Evolutionary conservation across 805 yeast species (phyloP).

Genomic region (Metschnikowia noctiluminum): DNA sequence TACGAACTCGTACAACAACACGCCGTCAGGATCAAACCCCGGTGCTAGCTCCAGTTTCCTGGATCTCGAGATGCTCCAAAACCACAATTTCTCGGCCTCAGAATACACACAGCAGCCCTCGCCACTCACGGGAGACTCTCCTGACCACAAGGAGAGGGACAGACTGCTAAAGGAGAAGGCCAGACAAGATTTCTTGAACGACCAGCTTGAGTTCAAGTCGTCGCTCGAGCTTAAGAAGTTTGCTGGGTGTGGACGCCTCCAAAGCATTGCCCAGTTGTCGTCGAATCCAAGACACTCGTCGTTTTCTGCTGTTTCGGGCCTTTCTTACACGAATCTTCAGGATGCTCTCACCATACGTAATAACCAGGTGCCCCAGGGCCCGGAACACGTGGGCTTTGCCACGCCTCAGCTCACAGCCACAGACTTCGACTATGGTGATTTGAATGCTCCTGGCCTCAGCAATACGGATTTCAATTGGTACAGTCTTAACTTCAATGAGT

Average conservation of each 20-base stretch:
- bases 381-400: constrained; percentile 73
- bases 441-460: constrained; percentile 31
- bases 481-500: constrained; percentile 9
- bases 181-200: constrained; percentile 5
- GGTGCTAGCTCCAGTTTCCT: constrained; percentile 2
- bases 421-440: constrained; percentile 34
- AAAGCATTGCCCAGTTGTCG: neutral
- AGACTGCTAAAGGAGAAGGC: constrained; percentile 4
- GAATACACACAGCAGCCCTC: constrained; percentile 23
- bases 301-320: constrained; percentile 61
- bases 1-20: constrained; percentile 24
- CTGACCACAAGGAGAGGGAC: constrained; percentile 14
- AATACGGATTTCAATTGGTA: constrained; percentile 29
- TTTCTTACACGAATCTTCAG: constrained; percentile 53
- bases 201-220: constrained; percentile 9
- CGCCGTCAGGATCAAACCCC: constrained; percentile 20
- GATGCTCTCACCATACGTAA: constrained; percentile 38
- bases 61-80: constrained; percentile 12
- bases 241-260: neutral
- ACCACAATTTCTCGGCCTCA: constrained; percentile 7
- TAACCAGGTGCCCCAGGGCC: constrained; percentile 44
- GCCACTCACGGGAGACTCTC: constrained; percentile 22
- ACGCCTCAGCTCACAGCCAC: constrained; percentile 70
- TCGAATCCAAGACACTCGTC: constrained; percentile 47
- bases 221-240: constrained; percentile 11